These are phyloP conservation scores for Kodamaea arcana DNA, from an alignment of 1,139 yeast genomes.

Conservation along the genomic window DNA sequence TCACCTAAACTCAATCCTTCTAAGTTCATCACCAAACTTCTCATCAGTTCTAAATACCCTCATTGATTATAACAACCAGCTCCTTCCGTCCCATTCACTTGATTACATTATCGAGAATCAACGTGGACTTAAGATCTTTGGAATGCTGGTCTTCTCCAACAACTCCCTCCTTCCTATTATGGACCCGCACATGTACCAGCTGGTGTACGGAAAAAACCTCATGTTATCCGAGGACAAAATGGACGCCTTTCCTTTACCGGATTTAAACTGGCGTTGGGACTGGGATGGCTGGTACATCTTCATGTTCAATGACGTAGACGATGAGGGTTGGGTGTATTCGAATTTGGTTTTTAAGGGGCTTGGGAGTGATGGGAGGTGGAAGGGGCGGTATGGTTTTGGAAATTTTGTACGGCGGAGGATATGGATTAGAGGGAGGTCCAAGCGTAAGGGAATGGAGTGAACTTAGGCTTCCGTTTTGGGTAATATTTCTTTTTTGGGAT, in stretches of 20 bases:
- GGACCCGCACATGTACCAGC: constrained; percentile 54
- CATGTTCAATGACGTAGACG: constrained; percentile 70
- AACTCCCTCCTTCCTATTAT: constrained; percentile 52
- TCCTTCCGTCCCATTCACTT: constrained; percentile 12
- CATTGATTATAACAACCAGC: constrained; percentile 9
- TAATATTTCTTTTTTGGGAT: too few relatives aligned
- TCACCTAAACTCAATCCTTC: constrained; percentile 6
- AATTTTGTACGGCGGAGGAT: constrained; percentile 56
- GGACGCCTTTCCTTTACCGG: constrained; percentile 57
- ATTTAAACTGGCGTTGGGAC: constrained; percentile 63
- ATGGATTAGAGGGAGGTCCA: constrained; percentile 49
- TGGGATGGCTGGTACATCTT: constrained; percentile 73
- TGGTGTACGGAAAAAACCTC: constrained; percentile 26
- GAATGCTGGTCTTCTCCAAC: constrained; percentile 57
- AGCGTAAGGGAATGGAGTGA: too few relatives aligned
- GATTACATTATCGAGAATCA: constrained; percentile 62
- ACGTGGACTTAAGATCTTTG: constrained; percentile 63
- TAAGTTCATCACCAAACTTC: constrained; percentile 4
- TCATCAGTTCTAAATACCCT: constrained; percentile 9
- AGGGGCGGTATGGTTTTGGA: constrained; percentile 53
- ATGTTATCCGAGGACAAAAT: constrained; percentile 28
- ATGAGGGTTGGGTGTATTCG: constrained; percentile 74
- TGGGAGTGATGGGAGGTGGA: constrained; percentile 52
- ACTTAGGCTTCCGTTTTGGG: too few relatives aligned
- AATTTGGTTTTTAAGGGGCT: constrained; percentile 39